These are phyloP conservation scores for Gossypium ekmanianum DNA, from an alignment of 345 rosid genomes.

Conservation along the genomic window DNA sequence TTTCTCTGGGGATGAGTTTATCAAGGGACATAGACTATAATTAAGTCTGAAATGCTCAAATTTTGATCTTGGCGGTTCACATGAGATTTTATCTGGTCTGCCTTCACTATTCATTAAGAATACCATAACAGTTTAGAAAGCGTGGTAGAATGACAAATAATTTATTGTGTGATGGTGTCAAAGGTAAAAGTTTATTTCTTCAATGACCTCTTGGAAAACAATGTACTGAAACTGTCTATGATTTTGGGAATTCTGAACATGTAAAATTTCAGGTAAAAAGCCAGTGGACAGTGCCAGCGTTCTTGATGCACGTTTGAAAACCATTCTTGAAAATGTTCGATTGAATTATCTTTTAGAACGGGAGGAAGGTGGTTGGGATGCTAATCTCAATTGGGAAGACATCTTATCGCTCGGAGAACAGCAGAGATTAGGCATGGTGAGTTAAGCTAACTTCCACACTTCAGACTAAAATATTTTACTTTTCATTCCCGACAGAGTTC, in stretches of 20 bases:
- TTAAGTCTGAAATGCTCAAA: conserved; percentile 9
- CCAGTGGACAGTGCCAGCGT: conserved; percentile 31
- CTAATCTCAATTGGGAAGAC: conserved; percentile 83
- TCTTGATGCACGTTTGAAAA: conserved; percentile 64
- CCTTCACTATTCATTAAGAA: background rate
- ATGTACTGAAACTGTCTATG: background rate
- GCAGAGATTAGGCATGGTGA: conserved; percentile 98
- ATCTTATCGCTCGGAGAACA: conserved; percentile 96
- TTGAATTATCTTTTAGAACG: conserved; percentile 83
- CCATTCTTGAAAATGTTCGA: conserved; percentile 74
- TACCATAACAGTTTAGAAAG: background rate
- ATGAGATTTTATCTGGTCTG: background rate
- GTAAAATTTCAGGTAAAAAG: conserved; percentile 38
- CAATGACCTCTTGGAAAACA: background rate
- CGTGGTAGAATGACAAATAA: background rate
- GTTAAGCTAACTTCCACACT: conserved; percentile 11
- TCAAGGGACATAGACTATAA: background rate
- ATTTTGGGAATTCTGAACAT: background rate
- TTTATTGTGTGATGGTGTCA: background rate
- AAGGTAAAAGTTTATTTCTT: background rate
- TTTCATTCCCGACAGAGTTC: background rate
- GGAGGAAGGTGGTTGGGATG: conserved; percentile 85
- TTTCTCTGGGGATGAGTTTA: background rate
- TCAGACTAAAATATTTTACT: background rate
- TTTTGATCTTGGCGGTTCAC: background rate